Conservation (phyloP, 2,329 filamentous ascomycete species). For the Apiospora koreana region DNA sequence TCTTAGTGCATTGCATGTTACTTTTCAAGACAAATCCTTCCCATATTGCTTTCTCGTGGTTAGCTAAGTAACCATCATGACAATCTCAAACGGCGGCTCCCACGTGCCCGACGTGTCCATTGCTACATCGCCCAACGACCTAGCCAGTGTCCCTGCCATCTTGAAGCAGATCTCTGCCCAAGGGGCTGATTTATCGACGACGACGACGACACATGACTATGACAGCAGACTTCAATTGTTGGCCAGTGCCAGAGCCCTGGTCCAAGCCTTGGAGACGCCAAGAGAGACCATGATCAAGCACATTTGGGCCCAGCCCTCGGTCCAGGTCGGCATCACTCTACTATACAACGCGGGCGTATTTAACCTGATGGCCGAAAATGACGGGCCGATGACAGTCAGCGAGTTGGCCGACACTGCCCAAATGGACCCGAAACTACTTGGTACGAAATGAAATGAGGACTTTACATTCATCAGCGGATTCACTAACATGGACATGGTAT, state of each 20-base stretch:
- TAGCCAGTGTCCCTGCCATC: neutral
- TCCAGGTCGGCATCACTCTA: neutral
- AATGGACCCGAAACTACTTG: neutral
- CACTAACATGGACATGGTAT: neutral
- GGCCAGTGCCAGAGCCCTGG: neutral
- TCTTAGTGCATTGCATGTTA: neutral
- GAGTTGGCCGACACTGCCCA: neutral
- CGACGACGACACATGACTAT: neutral
- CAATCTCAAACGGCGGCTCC: neutral
- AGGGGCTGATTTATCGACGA: neutral
- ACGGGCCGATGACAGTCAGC: neutral
- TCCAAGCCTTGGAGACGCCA: neutral
- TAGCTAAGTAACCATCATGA: neutral
- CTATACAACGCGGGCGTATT: neutral
- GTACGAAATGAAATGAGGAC: neutral
- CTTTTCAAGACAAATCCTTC: neutral
- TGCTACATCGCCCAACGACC: neutral
- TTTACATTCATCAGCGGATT: no score
- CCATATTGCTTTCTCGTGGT: neutral
- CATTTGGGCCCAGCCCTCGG: conserved; percentile 2
- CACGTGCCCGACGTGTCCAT: neutral
- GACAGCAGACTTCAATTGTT: neutral
- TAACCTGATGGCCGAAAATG: neutral
- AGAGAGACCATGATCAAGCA: neutral
- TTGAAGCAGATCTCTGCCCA: neutral